These are phyloP conservation scores for Cordyceps cicadae DNA, from an alignment of 2,329 filamentous ascomycete species.

Conservation along the genomic window DNA sequence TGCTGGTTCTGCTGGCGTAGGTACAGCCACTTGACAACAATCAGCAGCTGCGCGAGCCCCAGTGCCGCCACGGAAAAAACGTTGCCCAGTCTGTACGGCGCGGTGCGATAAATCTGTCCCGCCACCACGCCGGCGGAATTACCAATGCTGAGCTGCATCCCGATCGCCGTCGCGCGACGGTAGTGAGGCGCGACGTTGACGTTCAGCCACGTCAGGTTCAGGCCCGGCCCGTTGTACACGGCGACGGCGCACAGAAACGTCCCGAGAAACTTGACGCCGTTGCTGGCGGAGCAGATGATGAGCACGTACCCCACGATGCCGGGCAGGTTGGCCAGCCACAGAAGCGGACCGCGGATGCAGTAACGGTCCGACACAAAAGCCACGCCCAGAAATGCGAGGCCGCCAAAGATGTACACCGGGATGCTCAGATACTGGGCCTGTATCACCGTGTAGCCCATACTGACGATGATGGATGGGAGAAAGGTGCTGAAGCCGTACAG, in stretches of 20 bases:
- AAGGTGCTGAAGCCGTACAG: constrained; percentile 52
- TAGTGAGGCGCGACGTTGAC: constrained; percentile 38
- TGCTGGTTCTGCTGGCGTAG: constrained; percentile 35
- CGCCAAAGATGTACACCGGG: constrained; percentile 46
- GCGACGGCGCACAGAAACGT: constrained; percentile 40
- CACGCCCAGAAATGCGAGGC: constrained; percentile 34
- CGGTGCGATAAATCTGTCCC: constrained; percentile 28
- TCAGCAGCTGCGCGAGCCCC: constrained; percentile 26
- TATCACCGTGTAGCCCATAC: constrained; percentile 42
- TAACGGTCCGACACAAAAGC: constrained; percentile 39
- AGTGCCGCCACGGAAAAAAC: constrained; percentile 20
- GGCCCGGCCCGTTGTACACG: constrained; percentile 39
- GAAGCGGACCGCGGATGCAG: constrained; percentile 30
- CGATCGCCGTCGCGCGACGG: constrained; percentile 37
- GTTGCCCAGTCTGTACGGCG: constrained; percentile 25
- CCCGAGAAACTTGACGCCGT: constrained; percentile 41
- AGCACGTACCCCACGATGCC: constrained; percentile 42
- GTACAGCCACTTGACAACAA: constrained; percentile 34
- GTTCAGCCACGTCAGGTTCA: constrained; percentile 39
- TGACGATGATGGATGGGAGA: constrained; percentile 45
- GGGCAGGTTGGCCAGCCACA: constrained; percentile 48
- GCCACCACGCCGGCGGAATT: constrained; percentile 38
- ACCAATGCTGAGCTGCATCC: constrained; percentile 36
- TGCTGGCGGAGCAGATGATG: constrained; percentile 37
- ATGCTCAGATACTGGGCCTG: constrained; percentile 47